Base-by-base conservation (phyloP, 1,284 basidiomycete genomes). In the Sporisorium reilianum region DNA sequence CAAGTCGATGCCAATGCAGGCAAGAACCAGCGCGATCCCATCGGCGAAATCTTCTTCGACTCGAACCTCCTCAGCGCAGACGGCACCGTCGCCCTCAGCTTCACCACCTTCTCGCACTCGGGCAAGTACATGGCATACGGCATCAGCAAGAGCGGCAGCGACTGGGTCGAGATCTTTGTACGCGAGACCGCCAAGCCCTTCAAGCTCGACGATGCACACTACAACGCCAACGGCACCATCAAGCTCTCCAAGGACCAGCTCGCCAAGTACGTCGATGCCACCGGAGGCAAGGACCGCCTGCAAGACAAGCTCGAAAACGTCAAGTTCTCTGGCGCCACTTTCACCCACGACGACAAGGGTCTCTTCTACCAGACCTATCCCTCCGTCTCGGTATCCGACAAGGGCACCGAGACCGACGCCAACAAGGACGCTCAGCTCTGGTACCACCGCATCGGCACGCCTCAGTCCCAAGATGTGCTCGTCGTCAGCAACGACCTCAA, bases 281-380 rank as follows among this genome's bases (percentile, higher is more conserved):
- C 62, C 2, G 78, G 76, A 20, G 80, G 81, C n/a, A 64, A 63
- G 22, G 80, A 76, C 49, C 75, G 81, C 16, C 64, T 83, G 11
- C 49, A 57, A 0, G 83, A 84, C 64, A 65, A 56, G 53, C 63
- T 84, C 7, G 70, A 78, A 25, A 55, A 79, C 49, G 65, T 83
- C 71, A 84, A 84, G 59, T 84, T 83, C 64, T 78, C 74, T 5
- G 56, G 66, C 22, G 70, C 75, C 23, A 41, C 64, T 5, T 84
- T 81, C 69, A 78, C 77, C 10, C 77, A 82, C 50, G 83, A 84
- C 58, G 79, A 81, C 69, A 55, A 68, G 44, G 83, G 83, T 40
- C 55, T 84, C 54, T 83, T 84, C 58, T 84, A 84, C 70, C 81
- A 82, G 61, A 69, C 67, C 26, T 83, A 65, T 62, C 82, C 82